Percentiles rank a stretch among this genome's conserved stretches.
phyloP scores from a whole-genome alignment of 495 filamentous ascomycete species.

The Viridothelium virens region DNA sequence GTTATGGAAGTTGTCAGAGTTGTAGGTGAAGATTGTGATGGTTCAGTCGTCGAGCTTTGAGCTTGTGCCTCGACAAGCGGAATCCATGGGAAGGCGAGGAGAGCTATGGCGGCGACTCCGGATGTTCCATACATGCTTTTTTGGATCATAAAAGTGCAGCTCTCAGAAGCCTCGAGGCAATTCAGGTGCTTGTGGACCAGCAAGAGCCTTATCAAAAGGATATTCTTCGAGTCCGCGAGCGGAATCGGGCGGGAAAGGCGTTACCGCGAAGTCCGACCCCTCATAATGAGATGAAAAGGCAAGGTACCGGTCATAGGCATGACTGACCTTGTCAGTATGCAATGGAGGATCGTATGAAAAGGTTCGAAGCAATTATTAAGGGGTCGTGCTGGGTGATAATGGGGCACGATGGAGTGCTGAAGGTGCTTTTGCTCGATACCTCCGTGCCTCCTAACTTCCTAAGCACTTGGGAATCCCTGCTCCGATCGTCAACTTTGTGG shows the following conservation, averaged over 20 bases:
- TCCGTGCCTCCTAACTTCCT: no score
- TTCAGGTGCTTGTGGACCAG: not conserved
- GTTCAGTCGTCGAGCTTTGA: constrained; percentile 5
- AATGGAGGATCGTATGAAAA: not conserved
- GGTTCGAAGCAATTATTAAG: not conserved
- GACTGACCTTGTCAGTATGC: not conserved
- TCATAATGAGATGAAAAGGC: not conserved
- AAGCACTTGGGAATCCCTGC: not conserved
- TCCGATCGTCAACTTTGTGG: not conserved
- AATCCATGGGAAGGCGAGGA: not conserved
- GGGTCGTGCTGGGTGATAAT: not conserved
- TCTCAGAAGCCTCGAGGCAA: not conserved
- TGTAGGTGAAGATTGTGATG: constrained; percentile 7
- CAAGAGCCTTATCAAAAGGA: not conserved
- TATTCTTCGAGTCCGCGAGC: not conserved
- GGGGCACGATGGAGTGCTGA: not conserved
- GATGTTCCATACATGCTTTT: not conserved
- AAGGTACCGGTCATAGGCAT: not conserved
- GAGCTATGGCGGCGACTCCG: not conserved
- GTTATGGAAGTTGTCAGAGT: not conserved
- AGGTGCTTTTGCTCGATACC: constrained; percentile 1
- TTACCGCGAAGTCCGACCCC: not conserved
- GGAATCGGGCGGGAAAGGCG: not conserved
- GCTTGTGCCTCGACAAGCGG: constrained; percentile 5
- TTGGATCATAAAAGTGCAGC: not conserved